Conservation (phyloP, 1,284 basidiomycete genomes). For the Malassezia sp. region DNA sequence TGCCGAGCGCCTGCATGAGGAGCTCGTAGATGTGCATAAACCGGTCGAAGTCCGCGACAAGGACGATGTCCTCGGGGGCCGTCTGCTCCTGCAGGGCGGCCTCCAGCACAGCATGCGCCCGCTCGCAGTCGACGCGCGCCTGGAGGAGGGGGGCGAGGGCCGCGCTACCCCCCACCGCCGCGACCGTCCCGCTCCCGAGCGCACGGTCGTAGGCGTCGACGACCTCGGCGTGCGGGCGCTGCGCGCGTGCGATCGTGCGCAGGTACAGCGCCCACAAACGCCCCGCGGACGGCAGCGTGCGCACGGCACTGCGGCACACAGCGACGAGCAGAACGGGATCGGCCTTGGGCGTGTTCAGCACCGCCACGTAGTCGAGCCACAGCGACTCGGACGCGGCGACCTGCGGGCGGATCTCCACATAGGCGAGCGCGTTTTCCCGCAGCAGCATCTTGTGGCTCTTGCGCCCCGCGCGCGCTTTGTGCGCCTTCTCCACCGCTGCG, state of each 20-base stretch:
- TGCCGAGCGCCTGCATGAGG: slow-evolving; percentile 20
- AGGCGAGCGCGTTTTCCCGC: slow-evolving; percentile 16
- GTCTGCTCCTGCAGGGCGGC: slow-evolving; percentile 15
- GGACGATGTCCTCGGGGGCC: slow-evolving; percentile 15
- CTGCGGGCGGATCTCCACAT: slow-evolving; percentile 15
- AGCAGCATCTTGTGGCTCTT: slow-evolving; percentile 12
- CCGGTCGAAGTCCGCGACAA: slow-evolving; percentile 25
- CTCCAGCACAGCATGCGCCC: slow-evolving; percentile 23
- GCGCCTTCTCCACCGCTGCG: slow-evolving; percentile 6
- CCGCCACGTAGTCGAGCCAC: slow-evolving; percentile 31
- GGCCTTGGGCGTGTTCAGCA: slow-evolving; percentile 10
- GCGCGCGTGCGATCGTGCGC: slow-evolving; percentile 22
- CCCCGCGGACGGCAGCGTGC: slow-evolving; percentile 23
- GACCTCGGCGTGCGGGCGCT: slow-evolving; percentile 23
- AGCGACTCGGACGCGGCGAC: slow-evolving; percentile 21
- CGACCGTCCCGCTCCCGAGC: slow-evolving; percentile 17
- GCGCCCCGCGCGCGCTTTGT: slow-evolving; percentile 1
- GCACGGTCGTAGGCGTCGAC: slow-evolving; percentile 24
- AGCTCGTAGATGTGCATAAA: slow-evolving; percentile 38
- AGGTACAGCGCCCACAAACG: slow-evolving; percentile 26
- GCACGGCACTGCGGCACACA: slow-evolving; percentile 20
- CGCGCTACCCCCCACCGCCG: slow-evolving; percentile 12
- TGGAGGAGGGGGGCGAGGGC: slow-evolving; percentile 27
- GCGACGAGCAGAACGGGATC: slow-evolving; percentile 22
- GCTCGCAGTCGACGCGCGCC: slow-evolving; percentile 36